Evolutionary conservation across 192 early-diverging fungal species (phyloP), one percentile per base, ranked within the genome.

Genomic region (Funneliformis geosporum): DNA sequence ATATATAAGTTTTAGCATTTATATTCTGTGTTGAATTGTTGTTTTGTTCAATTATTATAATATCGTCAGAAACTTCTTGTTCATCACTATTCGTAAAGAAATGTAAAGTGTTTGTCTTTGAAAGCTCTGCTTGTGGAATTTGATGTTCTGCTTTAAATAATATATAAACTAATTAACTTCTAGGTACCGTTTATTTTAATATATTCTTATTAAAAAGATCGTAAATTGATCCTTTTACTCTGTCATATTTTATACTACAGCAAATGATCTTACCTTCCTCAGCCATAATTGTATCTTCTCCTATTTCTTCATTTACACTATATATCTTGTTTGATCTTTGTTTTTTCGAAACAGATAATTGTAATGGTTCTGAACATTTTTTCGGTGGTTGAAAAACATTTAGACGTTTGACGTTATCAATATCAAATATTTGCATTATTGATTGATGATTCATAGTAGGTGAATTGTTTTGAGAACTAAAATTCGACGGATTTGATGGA

Each of bases 331-430:
- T 62, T 8, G 40, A 42, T 60, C 21, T 25, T 61, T 38, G 43
- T 75, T 61, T 28, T 39, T 61, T 75, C 23, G 72, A 73, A 73
- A 47, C 72, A 4, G 72, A 73, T 28, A 75, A 39, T 11, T 62
- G 61, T 11, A 75, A 61, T 39, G 60, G 39, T 12, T 44, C 62
- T 40, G 59, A 28, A 38, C 60, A 38, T 23, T 61, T 23, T 61
- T 62, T 75, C 55, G 69, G 42, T n/a, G 59, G 33, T n/a, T 12
- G 73, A 75, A 62, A 75, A 23, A 21, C 28, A 39, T 59, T 39
- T 10, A 8, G 50, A 69, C 38, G n/a, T 7, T 65, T 65, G 4
- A 65, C 62, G 27, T 65, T 28, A 65, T 69, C 38, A 69, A 14
- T 16, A 7, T 66, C 64, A 33, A 66, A 4, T 21, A 69, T 42